Conservation (phyloP, 345 rosid genomes). For the Gossypium raimondii region DNA sequence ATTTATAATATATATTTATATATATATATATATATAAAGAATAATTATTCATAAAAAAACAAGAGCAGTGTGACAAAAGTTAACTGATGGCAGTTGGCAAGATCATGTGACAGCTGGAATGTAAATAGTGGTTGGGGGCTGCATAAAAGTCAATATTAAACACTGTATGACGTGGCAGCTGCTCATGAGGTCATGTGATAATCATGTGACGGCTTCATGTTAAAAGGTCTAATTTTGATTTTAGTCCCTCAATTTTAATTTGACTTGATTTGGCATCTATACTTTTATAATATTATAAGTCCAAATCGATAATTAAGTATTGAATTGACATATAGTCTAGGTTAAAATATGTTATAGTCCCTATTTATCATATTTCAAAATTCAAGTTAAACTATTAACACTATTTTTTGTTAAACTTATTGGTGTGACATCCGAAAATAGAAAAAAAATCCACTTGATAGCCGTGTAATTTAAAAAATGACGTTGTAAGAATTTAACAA, state of each 20-base stretch:
- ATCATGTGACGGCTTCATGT: not conserved
- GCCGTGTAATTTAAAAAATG: too few species aligned
- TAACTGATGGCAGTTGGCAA: not conserved
- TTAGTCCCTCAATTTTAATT: not conserved
- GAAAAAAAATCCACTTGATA: fast-evolving
- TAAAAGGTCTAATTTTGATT: not conserved
- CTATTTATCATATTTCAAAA: too few species aligned
- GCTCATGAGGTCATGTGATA: not conserved
- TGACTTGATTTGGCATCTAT: too few species aligned
- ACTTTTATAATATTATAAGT: too few species aligned
- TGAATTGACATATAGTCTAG: too few species aligned
- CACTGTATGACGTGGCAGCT: not conserved
- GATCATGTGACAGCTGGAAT: not conserved
- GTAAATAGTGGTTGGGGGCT: not conserved
- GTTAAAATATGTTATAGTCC: too few species aligned
- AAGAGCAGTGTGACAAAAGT: not conserved
- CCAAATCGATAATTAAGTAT: too few species aligned
- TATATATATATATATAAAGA: not conserved
- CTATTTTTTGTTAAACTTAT: too few species aligned
- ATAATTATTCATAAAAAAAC: not conserved
- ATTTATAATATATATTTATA: too few species aligned
- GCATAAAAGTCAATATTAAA: not conserved
- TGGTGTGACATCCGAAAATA: fast-evolving
- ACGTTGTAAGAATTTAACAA: too few species aligned
- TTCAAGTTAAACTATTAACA: too few species aligned